Base-by-base conservation (phyloP, 2,329 filamentous ascomycete species). In the Myriangium duriaei region DNA sequence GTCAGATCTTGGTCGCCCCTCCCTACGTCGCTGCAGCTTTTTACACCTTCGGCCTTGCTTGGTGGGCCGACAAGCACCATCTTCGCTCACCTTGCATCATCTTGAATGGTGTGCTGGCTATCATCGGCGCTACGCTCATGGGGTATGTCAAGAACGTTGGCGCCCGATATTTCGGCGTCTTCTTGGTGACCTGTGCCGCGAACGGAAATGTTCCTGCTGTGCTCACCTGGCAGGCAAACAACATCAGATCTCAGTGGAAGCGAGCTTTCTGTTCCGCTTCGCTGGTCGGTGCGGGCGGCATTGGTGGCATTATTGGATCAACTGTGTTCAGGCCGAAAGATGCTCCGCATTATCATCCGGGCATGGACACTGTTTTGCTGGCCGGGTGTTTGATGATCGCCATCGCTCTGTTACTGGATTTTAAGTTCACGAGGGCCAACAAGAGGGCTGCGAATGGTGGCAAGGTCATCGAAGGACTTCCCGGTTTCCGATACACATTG, bases 161-260 rank as follows among this genome's bases (percentile, higher is more conserved):
- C 7, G 47, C 47, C 1, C 48, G 56, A 11, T 58, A 58, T 46
- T 51, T 54, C 33, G 55, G 54, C n/a, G 54, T 55, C 40, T 58
- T 58, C 50, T 47, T 58, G 31, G 55, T 55, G 19, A 56, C 53
- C 3, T 51, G 51, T 2, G 49, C 47, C 21, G 47, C 43, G 42
- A 56, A 56, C 33, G 48, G 77, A 46, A 88, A 91, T 54, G 67
- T 88, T 4, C 84, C 85, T 0, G 68, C 75, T 2, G 67, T 74
- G 32, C 74, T 92, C 64, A 72, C 81, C 0, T 91, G 84, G 62
- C 83, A 88, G 62, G 81, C 82, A 30, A 91, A 88, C 61, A 92
- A 92, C 59, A 79, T 92, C 51, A 76, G 81, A 37, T 84, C 83
- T 0, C 83, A 91, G 61, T 92, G 83, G 82, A 92, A 88, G 63